Percentiles rank a stretch among this genome's conserved stretches.
Evolutionary conservation across 345 rosid species (phyloP).

Genomic region (Acer saccharum): DNA sequence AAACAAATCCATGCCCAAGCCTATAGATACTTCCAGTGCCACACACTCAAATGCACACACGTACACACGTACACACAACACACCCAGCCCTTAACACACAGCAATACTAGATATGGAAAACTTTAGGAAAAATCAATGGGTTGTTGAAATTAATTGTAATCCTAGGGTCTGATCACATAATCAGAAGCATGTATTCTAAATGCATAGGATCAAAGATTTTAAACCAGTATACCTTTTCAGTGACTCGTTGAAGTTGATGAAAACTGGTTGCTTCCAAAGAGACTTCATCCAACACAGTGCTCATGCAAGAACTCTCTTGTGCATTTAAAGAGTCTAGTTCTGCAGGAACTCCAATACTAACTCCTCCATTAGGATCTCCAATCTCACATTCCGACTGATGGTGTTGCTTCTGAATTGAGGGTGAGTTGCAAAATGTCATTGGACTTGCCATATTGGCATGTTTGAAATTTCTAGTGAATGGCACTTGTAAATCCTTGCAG

Average conservation of each 20-base stretch:
- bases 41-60: too few species aligned
- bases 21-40: too few species aligned
- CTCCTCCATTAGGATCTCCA: conserved; percentile 43
- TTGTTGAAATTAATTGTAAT: too few species aligned
- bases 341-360: conserved; percentile 32
- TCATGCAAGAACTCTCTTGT: conserved; percentile 62
- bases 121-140: too few species aligned
- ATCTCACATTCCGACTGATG: conserved; percentile 35
- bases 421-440: conserved; percentile 42
- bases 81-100: too few species aligned
- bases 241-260: conserved; percentile 80
- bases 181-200: neutral
- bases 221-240: conserved; percentile 56
- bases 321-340: conserved; percentile 51
- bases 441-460: conserved; percentile 34
- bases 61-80: too few species aligned
- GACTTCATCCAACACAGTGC: conserved; percentile 66
- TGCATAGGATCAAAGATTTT: neutral
- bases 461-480: conserved; percentile 35
- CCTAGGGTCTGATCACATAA: neutral
- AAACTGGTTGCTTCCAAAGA: conserved; percentile 83
- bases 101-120: too few species aligned
- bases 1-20: too few species aligned
- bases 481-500: conserved; percentile 28
- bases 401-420: conserved; percentile 43